Evolutionary conservation across 2,329 filamentous ascomycete species (phyloP).

Genomic region (Penicillium brevicompactum): DNA sequence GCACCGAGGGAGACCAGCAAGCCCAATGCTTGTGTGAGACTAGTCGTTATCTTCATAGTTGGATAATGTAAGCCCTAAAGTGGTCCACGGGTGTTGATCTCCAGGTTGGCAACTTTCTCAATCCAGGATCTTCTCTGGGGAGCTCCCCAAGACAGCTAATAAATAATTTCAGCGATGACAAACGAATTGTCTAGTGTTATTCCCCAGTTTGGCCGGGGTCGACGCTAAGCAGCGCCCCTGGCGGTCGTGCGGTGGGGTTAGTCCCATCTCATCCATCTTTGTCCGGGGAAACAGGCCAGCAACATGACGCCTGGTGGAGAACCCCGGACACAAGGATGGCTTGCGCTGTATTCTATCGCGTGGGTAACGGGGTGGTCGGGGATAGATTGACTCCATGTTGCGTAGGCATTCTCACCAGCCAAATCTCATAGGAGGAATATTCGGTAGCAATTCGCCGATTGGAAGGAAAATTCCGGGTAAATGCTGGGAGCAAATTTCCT

Average conservation of each 20-base stretch:
- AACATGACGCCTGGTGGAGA: conserved; percentile 14
- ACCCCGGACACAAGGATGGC: neutral
- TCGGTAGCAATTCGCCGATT: conserved; percentile 18
- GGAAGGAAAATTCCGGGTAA: conserved; percentile 25
- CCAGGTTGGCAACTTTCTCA: neutral
- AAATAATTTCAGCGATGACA: neutral
- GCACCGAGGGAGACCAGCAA: conserved; percentile 23
- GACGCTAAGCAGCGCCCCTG: conserved; percentile 4
- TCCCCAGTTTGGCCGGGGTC: neutral
- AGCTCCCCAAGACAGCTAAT: neutral
- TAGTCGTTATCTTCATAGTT: conserved; percentile 29
- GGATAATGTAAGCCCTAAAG: neutral
- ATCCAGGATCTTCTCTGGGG: neutral
- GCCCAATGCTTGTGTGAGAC: conserved; percentile 24
- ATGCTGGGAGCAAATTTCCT: neutral
- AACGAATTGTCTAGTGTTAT: neutral
- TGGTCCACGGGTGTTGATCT: neutral
- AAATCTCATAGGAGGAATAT: conserved; percentile 24
- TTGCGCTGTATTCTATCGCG: neutral
- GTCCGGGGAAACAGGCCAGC: conserved; percentile 21
- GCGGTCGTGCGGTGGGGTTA: conserved; percentile 7
- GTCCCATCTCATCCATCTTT: conserved; percentile 1
- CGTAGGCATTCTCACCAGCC: neutral
- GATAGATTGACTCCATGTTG: conserved; percentile 8
- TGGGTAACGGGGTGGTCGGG: conserved; percentile 7